Percentiles rank a stretch among this genome's conserved stretches.
phyloP scores from a whole-genome alignment of 306 rosid species.

The Neltuma alba region DNA sequence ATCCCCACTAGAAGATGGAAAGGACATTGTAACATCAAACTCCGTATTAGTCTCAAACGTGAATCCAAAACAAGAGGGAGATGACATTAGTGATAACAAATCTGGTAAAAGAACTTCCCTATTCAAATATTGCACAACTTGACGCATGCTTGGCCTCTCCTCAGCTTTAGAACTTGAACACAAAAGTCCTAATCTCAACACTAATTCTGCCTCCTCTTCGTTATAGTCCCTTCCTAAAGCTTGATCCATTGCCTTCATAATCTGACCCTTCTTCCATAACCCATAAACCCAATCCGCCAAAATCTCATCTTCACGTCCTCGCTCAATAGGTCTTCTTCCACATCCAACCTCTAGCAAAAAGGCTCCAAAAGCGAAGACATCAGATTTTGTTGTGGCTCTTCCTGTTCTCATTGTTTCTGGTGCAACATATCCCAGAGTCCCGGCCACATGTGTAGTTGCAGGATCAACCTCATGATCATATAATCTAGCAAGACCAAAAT shows the following conservation, averaged over 20 bases:
- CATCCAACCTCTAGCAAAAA: conserved; percentile 49
- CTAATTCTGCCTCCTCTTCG: not conserved
- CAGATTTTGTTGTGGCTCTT: conserved; percentile 54
- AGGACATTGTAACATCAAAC: not conserved
- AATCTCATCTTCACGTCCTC: fast-evolving
- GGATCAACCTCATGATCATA: conserved; percentile 63
- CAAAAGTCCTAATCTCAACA: not conserved
- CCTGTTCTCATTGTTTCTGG: conserved; percentile 67
- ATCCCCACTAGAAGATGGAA: not conserved
- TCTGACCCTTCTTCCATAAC: not conserved
- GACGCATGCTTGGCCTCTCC: not conserved
- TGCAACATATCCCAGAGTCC: conserved; percentile 32
- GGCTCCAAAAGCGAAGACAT: conserved; percentile 68
- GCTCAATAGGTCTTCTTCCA: not conserved
- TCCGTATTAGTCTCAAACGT: no score
- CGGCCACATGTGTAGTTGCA: conserved; percentile 66
- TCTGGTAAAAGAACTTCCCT: not conserved
- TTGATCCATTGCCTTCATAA: not conserved
- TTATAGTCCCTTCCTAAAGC: not conserved
- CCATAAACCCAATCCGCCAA: not conserved
- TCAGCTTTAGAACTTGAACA: not conserved
- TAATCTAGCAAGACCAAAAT: conserved; percentile 66
- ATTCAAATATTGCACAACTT: not conserved
- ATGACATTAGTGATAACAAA: not conserved
- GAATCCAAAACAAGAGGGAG: not conserved